Percentiles rank a stretch among this genome's conserved stretches.
These are phyloP conservation scores for Cupressus sempervirens DNA, from an alignment of 75 land plant genomes.

Conservation along the genomic window DNA sequence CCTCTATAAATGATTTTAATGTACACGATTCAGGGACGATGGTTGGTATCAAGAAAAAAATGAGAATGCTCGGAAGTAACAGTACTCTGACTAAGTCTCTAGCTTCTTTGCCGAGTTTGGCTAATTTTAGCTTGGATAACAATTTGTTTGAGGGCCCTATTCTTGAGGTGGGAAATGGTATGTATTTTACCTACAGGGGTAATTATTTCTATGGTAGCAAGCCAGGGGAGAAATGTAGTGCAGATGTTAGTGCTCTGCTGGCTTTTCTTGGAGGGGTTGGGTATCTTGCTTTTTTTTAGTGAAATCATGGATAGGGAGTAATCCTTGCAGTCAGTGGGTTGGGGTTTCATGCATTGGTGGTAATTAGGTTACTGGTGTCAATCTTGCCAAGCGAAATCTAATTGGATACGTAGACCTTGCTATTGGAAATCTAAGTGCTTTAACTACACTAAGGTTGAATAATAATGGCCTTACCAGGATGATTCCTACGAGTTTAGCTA, in stretches of 20 bases:
- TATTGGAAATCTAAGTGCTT: constrained; percentile 47
- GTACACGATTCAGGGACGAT: too few species aligned
- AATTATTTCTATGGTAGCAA: constrained; percentile 44
- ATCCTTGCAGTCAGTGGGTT: constrained; percentile 66
- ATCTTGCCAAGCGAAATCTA: constrained; percentile 36
- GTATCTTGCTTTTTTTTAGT: constrained; percentile 47
- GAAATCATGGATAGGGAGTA: constrained; percentile 65
- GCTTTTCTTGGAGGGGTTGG: constrained; percentile 52
- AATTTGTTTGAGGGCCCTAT: constrained; percentile 65
- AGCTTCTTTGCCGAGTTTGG: constrained; percentile 17
- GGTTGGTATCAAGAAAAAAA: too few species aligned
- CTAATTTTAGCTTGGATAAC: constrained; percentile 35
- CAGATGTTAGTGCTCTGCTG: constrained; percentile 48
- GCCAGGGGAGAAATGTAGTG: constrained; percentile 44
- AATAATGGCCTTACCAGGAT: constrained; percentile 52
- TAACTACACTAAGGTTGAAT: constrained; percentile 38
- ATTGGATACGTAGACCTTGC: constrained; percentile 59
- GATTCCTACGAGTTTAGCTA: constrained; percentile 34
- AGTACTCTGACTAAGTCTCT: constrained; percentile 28
- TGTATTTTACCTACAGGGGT: constrained; percentile 4
- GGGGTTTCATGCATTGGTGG: constrained; percentile 41
- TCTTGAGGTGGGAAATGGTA: constrained; percentile 30
- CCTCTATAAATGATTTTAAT: too few species aligned
- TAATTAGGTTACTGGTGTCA: constrained; percentile 35
- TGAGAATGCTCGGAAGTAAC: constrained; percentile 60